Conservation (phyloP, 371 early-diverging fungal genomes). For the Rhizomucor pusillus region DNA sequence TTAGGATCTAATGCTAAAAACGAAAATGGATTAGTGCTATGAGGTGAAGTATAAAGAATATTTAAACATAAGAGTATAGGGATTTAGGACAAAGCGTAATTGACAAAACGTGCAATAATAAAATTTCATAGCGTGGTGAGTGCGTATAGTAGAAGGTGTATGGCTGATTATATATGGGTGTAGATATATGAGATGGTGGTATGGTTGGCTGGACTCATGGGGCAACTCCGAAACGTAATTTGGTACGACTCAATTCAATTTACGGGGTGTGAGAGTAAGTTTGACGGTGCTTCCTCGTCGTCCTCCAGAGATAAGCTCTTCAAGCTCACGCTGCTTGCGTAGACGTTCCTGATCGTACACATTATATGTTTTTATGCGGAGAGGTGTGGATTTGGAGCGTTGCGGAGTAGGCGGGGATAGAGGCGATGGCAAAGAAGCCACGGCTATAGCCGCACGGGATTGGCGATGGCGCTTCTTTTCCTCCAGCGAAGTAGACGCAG, state of each 20-base stretch:
- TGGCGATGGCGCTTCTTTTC: conserved; percentile 8
- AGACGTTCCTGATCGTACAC: conserved; percentile 27
- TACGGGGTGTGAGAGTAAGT: conserved; percentile 38
- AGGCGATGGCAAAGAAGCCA: conserved; percentile 4
- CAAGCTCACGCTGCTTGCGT: conserved; percentile 34
- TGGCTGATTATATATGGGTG: too few species aligned
- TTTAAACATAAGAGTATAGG: too few species aligned
- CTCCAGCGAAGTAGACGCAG: neutral
- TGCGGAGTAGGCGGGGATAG: conserved; percentile 3
- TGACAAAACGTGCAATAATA: too few species aligned
- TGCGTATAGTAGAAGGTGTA: too few species aligned
- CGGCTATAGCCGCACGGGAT: conserved; percentile 15
- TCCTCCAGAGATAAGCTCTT: conserved; percentile 39
- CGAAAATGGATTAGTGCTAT: too few species aligned
- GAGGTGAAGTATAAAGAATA: too few species aligned
- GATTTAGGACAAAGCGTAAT: too few species aligned
- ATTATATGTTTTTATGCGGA: conserved; percentile 15
- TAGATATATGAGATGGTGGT: too few species aligned
- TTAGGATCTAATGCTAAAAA: too few species aligned
- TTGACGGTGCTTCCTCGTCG: conserved; percentile 46
- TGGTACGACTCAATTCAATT: neutral
- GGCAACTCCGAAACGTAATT: too few species aligned
- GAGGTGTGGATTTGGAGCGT: conserved; percentile 15
- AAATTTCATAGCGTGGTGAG: too few species aligned
- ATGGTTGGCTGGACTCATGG: too few species aligned